Evolutionary conservation across 768 basidiomycete genomes (phyloP).

Genomic region (Rossbeevera mucosa): DNA sequence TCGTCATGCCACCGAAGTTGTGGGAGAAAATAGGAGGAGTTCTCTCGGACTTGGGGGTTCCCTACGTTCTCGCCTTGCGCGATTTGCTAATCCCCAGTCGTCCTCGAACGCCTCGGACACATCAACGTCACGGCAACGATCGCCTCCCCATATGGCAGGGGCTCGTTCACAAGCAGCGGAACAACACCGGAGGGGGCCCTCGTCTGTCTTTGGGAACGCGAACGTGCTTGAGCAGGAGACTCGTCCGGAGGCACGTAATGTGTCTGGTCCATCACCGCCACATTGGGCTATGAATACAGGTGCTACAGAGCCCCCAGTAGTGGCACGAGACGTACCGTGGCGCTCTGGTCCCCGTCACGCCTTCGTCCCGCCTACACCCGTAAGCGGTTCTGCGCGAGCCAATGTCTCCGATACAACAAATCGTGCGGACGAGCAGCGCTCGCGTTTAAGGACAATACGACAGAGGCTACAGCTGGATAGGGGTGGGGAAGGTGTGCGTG

Average conservation of each 20-base stretch:
- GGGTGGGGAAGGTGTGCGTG: constrained; percentile 14
- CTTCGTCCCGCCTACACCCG: constrained; percentile 1
- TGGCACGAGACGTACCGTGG: constrained; percentile 20
- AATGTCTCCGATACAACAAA: constrained; percentile 3
- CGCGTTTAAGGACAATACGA: constrained; percentile 23
- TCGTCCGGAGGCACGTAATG: constrained; percentile 5
- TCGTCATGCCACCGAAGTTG: constrained; percentile 7
- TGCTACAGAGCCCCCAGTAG: constrained; percentile 1
- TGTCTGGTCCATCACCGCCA: background rate
- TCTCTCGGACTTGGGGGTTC: constrained; percentile 22
- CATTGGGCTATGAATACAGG: constrained; percentile 10
- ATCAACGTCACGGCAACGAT: constrained; percentile 17
- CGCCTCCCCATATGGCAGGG: constrained; percentile 22
- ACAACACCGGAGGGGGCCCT: constrained; percentile 9
- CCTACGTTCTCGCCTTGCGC: constrained; percentile 26
- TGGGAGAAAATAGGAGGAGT: constrained; percentile 16
- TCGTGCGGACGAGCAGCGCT: constrained; percentile 19
- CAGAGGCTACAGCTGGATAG: constrained; percentile 30
- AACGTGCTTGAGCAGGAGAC: constrained; percentile 10
- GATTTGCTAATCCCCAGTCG: constrained; percentile 18
- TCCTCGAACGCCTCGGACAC: constrained; percentile 4
- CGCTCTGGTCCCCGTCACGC: constrained; percentile 17
- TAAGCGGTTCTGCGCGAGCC: background rate
- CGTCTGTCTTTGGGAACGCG: constrained; percentile 3
- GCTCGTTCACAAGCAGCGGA: constrained; percentile 22